Base-by-base conservation (phyloP, 495 filamentous ascomycete genomes). In the Eremomyces bilateralis region DNA sequence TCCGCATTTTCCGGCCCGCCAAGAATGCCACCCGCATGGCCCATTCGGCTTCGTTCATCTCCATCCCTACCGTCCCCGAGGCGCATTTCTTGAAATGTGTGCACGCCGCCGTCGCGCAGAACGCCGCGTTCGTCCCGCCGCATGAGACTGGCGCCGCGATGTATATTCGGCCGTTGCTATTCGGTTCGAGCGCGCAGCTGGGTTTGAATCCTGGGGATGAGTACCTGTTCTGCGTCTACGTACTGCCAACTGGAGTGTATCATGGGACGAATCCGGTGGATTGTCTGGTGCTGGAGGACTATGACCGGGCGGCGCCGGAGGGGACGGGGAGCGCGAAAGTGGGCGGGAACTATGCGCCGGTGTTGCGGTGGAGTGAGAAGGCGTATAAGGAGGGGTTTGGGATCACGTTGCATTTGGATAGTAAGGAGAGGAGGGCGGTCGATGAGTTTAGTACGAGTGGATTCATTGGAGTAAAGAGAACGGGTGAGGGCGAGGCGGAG, bases 381-480 rank as follows among this genome's bases (percentile, higher is more conserved):
- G 82, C 82, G 2, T 54, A 67, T 6, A 51, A 56, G 3, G 69
- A 73, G 27, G 81, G 82, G 2, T 91, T 66, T 46, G 79, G 76
- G 3, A 91, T 92, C 42, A 91, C 83, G 6, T 58, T 92, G 42
- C 82, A 92, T 49, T 56, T 91, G 29, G 82, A 92, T 47, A 84
- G 78, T 46, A 67, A 69, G 52, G 75, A 67, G 10, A 64, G 80
- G 38, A 73, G 64, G 16, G 77, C 76, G 53, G 64, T 93, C 29
- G 83, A 93, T 42, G 83, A 93, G 58, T 93, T 93, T 42, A 81
- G 74, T 33, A 93, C 83, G 0, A 75, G 69, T 21, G 83, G 77
- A 1, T 90, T 93, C 40, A 70, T 91, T 35, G 83, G 79, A 0
- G 73, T 75, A 4, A 58, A 65, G 42, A 64, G 68, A 27, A 57